Percentiles rank a stretch among this genome's conserved stretches.
Conservation (phyloP, 768 basidiomycete genomes). For the Tephrocybe rancida region DNA sequence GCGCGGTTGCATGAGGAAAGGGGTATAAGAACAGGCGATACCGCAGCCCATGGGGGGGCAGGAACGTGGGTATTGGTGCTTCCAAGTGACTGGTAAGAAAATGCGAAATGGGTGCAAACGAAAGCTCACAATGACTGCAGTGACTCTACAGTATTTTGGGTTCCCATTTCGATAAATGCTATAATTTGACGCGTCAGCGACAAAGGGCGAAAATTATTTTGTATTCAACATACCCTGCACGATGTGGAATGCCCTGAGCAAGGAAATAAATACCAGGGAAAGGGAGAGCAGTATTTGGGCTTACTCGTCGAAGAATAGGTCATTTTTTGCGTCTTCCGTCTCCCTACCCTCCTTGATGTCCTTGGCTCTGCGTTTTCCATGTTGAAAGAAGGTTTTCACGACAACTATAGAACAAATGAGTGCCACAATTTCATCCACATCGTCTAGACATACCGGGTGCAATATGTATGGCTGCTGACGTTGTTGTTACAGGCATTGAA, state of each 20-base stretch:
- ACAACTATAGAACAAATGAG: conserved; percentile 37
- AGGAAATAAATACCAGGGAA: not conserved
- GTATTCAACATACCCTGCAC: conserved; percentile 47
- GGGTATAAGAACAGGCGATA: conserved; percentile 60
- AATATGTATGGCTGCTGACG: conserved; percentile 56
- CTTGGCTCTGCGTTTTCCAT: conserved; percentile 44
- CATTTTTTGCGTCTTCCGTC: conserved; percentile 53
- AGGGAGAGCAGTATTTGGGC: conserved; percentile 14
- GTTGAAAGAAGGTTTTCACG: conserved; percentile 52
- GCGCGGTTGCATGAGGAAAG: conserved; percentile 57
- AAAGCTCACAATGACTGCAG: conserved; percentile 62
- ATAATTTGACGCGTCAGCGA: not conserved
- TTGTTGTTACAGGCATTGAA: conserved; percentile 53
- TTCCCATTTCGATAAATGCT: conserved; percentile 68
- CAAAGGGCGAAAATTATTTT: not conserved
- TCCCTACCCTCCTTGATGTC: conserved; percentile 35
- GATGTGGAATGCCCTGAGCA: conserved; percentile 62
- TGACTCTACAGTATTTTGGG: conserved; percentile 70
- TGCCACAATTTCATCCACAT: not conserved
- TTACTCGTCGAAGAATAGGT: conserved; percentile 74
- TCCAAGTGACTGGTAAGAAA: not conserved
- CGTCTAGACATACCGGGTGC: conserved; percentile 42
- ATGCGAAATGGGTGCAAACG: not conserved
- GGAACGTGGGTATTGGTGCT: conserved; percentile 74
- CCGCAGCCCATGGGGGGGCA: conserved; percentile 65